Conservation (phyloP, 352 stramenopile species). For the Phytopythium litorale region DNA sequence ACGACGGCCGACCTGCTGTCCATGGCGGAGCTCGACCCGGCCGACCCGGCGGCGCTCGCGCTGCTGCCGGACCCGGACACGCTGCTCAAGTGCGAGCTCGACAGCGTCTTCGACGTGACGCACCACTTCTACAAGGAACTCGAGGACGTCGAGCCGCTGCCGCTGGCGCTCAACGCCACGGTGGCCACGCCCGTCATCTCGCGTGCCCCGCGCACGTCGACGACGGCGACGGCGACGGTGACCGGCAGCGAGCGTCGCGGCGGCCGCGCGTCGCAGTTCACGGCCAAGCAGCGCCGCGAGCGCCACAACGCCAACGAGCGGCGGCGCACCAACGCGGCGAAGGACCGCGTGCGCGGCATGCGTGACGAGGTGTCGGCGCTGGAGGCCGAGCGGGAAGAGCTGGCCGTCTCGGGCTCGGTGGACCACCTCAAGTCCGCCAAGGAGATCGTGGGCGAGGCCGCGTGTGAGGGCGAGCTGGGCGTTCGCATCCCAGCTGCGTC, state of each 20-base stretch:
- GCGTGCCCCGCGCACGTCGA: neutral
- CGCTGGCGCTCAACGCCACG: conserved; percentile 14
- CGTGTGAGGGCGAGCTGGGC: conserved; percentile 14
- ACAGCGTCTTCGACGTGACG: conserved; percentile 25
- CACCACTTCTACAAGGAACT: conserved; percentile 20
- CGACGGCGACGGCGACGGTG: too few species aligned
- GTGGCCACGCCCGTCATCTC: conserved; percentile 16
- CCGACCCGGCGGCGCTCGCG: neutral
- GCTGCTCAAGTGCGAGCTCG: conserved; percentile 32
- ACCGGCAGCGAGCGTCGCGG: conserved; percentile 13
- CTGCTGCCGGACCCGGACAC: conserved; percentile 14
- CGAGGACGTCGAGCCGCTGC: conserved; percentile 21
- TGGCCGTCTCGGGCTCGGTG: conserved; percentile 15
- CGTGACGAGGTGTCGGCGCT: conserved; percentile 26
- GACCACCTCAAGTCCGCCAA: conserved; percentile 17
- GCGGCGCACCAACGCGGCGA: conserved; percentile 36
- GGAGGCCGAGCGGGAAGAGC: conserved; percentile 18
- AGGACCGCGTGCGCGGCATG: conserved; percentile 37
- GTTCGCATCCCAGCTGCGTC: conserved; percentile 20
- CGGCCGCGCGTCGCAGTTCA: conserved; percentile 34
- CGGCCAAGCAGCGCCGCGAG: conserved; percentile 36
- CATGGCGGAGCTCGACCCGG: conserved; percentile 12
- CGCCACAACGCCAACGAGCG: conserved; percentile 44
- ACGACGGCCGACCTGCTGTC: conserved; percentile 10
- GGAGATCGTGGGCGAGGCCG: conserved; percentile 16